A percentile compares a stretch with the other conserved stretches of the same genome.
phyloP scores from a whole-genome alignment of 345 rosid genomes.

The Lepidium africanum region DNA sequence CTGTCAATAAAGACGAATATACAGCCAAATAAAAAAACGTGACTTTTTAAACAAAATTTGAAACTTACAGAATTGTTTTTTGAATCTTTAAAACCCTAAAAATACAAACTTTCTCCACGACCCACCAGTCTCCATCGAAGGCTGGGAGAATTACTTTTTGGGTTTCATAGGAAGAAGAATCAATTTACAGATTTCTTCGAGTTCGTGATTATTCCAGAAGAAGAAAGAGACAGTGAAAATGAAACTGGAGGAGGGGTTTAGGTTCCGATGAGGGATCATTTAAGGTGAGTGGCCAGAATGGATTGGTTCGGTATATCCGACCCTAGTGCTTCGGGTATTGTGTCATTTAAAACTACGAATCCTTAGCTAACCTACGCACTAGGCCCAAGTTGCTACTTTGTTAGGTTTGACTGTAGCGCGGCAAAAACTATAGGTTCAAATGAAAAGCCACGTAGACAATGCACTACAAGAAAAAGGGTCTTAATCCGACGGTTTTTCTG shows the following conservation, averaged over 20 bases:
- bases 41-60: background rate
- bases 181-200: slow-evolving; percentile 11
- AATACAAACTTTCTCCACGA: slow-evolving; percentile 12
- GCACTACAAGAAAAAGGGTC: no score
- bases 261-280: slow-evolving; percentile 8
- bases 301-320: slow-evolving; percentile 10
- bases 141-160: background rate
- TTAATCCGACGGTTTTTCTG: no score
- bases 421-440: slow-evolving; percentile 17
- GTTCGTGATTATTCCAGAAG: slow-evolving; percentile 8
- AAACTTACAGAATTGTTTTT: background rate
- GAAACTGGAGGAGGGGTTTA: background rate
- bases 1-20: background rate
- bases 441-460: background rate
- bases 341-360: background rate
- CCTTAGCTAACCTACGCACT: background rate
- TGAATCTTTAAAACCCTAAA: slow-evolving; percentile 15
- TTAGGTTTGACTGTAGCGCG: slow-evolving; percentile 22
- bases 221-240: slow-evolving; percentile 5
- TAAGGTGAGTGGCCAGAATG: background rate
- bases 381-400: background rate
- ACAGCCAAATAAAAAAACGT: background rate
- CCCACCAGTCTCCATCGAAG: slow-evolving; percentile 19
- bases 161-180: background rate
- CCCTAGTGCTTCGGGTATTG: background rate